phyloP scores from a whole-genome alignment of 306 rosid genomes.

The Argentina anserina region DNA sequence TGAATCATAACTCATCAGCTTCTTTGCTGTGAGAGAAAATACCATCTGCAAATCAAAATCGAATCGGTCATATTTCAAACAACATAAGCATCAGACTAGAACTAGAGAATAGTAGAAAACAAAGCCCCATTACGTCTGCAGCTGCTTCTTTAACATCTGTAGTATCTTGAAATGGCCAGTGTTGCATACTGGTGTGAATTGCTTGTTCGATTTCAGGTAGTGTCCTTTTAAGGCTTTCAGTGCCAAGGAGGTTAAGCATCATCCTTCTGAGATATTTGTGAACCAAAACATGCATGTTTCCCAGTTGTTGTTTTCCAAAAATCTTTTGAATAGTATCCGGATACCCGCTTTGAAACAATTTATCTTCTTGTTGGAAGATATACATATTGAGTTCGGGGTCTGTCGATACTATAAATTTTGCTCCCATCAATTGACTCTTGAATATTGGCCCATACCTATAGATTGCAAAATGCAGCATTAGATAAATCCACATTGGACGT shows the following conservation, averaged over 20 bases:
- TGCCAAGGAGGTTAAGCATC: conserved; percentile 80
- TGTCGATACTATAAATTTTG: conserved; percentile 73
- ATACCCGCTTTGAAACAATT: conserved; percentile 84
- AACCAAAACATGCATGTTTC: conserved; percentile 78
- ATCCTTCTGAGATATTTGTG: conserved; percentile 82
- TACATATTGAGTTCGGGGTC: conserved; percentile 81
- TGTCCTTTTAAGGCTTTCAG: conserved; percentile 81
- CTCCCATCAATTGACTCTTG: conserved; percentile 80
- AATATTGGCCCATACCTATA: conserved; percentile 85
- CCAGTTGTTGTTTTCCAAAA: conserved; percentile 82
- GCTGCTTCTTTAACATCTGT: conserved; percentile 66
- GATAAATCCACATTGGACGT: no score
- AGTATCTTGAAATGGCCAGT: conserved; percentile 49
- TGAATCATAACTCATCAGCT: conserved; percentile 77
- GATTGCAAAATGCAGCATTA: background rate
- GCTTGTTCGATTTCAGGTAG: conserved; percentile 66
- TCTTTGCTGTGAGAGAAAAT: conserved; percentile 85
- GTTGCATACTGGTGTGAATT: conserved; percentile 43
- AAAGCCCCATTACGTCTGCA: conserved; percentile 29
- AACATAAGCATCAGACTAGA: background rate
- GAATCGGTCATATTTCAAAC: background rate
- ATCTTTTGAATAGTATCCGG: conserved; percentile 87
- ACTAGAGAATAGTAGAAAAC: background rate
- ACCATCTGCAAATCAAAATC: conserved; percentile 61
- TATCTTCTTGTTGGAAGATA: conserved; percentile 85